Evolutionary conservation across 2,329 filamentous ascomycete genomes (phyloP).

Genomic region (Colletotrichum sp.): DNA sequence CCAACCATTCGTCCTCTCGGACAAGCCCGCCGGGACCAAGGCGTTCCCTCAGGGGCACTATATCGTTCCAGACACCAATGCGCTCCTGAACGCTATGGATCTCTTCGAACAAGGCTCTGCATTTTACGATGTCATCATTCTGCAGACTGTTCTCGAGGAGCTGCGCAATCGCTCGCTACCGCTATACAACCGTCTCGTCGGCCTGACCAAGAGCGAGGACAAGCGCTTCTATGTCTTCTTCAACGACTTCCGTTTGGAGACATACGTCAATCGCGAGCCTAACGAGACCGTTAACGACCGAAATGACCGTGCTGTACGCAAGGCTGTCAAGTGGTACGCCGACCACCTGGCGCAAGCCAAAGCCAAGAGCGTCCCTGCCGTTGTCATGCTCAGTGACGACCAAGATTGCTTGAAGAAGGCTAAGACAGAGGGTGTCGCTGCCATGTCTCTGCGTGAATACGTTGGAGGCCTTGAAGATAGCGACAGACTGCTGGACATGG

Average conservation of each 20-base stretch:
- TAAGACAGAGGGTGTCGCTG: conserved; percentile 74
- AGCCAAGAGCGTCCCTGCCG: conserved; percentile 67
- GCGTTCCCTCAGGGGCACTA: conserved; percentile 89
- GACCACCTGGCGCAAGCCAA: conserved; percentile 76
- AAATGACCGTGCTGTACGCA: conserved; percentile 90
- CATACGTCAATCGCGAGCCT: conserved; percentile 75
- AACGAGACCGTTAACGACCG: conserved; percentile 95
- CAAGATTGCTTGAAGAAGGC: conserved; percentile 86
- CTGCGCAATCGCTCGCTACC: conserved; percentile 92
- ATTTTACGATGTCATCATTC: conserved; percentile 95
- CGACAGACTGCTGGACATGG: conserved; percentile 89
- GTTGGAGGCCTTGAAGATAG: conserved; percentile 84
- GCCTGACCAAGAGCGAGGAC: conserved; percentile 91
- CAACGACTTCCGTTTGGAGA: conserved; percentile 96
- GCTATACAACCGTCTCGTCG: conserved; percentile 90
- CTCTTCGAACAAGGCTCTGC: conserved; percentile 90
- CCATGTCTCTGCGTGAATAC: conserved; percentile 75
- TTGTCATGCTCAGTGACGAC: conserved; percentile 96
- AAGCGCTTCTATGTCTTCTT: conserved; percentile 99
- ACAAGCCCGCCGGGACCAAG: conserved; percentile 84
- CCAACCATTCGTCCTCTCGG: conserved; percentile 85
- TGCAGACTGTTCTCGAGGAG: conserved; percentile 97
- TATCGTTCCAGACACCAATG: conserved; percentile 94
- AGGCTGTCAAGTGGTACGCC: conserved; percentile 87
- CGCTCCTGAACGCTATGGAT: conserved; percentile 94